A percentile compares a stretch with the other conserved stretches of the same genome.
phyloP scores from a whole-genome alignment of 345 rosid genomes.

The Erucastrum elatum region DNA sequence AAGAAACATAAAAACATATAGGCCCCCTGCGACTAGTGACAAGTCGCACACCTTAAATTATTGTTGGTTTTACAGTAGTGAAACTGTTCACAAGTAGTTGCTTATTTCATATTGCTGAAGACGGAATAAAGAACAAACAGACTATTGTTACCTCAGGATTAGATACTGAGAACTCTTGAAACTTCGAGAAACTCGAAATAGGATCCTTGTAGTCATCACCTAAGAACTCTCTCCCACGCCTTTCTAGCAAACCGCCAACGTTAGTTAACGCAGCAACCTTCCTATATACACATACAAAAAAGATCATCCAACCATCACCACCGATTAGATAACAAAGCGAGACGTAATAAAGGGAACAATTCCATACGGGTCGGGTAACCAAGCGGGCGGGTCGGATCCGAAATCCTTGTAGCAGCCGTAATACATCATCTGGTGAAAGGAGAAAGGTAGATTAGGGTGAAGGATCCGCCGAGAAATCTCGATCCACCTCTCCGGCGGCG shows the following conservation, averaged over 20 bases:
- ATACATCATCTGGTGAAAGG: slow-evolving; percentile 83
- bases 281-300: slow-evolving; percentile 38
- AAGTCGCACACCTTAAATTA: not conserved
- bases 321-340: too few relatives aligned
- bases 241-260: slow-evolving; percentile 71
- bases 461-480: slow-evolving; percentile 57
- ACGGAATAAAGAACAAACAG: not conserved
- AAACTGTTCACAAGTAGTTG: not conserved
- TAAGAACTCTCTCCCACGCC: slow-evolving; percentile 66
- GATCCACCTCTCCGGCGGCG: slow-evolving; percentile 63
- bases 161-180: slow-evolving; percentile 85
- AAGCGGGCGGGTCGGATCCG: slow-evolving; percentile 89
- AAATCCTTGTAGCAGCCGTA: slow-evolving; percentile 78
- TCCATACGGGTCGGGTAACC: slow-evolving; percentile 76
- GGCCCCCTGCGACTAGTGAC: not conserved
- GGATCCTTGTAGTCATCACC: slow-evolving; percentile 77
- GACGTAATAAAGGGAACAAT: too few relatives aligned
- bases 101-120: too few relatives aligned
- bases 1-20: not conserved
- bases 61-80: not conserved
- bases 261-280: slow-evolving; percentile 60
- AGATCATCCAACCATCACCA: too few relatives aligned
- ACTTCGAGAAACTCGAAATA: slow-evolving; percentile 69
- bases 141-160: slow-evolving; percentile 67
- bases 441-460: slow-evolving; percentile 71